Percentiles rank a stretch among this genome's conserved stretches.
phyloP scores from a whole-genome alignment of 306 rosid genomes.

The Canavalia ensiformis region DNA sequence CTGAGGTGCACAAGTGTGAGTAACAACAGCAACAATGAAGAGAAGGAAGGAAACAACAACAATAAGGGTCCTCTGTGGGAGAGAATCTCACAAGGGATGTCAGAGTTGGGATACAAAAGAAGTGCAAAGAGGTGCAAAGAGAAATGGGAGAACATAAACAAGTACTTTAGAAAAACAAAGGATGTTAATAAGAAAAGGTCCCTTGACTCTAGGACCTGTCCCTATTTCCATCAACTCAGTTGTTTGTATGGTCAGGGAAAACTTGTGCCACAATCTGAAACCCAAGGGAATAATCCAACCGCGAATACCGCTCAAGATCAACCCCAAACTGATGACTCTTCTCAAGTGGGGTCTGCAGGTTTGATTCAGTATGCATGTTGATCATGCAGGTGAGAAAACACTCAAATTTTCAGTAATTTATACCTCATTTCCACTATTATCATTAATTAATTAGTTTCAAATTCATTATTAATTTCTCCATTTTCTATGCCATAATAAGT shows the following conservation, averaged over 20 bases:
- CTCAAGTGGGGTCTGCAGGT: conserved; percentile 36
- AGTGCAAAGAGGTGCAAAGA: conserved; percentile 93
- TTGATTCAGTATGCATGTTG: conserved; percentile 37
- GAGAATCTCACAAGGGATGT: conserved; percentile 90
- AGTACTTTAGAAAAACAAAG: conserved; percentile 89
- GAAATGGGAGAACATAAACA: conserved; percentile 95
- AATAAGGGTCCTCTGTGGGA: conserved; percentile 81
- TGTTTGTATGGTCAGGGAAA: conserved; percentile 69
- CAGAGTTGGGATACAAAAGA: conserved; percentile 77
- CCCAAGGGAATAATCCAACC: conserved; percentile 28
- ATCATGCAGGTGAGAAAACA: conserved; percentile 49
- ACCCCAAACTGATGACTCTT: conserved; percentile 28
- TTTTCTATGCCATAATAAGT: conserved; percentile 20
- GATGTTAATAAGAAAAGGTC: conserved; percentile 80
- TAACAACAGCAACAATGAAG: conserved; percentile 44
- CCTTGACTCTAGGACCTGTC: conserved; percentile 86
- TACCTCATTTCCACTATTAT: conserved; percentile 15
- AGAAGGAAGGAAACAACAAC: conserved; percentile 43
- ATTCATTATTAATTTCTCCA: conserved; percentile 41
- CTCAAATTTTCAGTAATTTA: neutral
- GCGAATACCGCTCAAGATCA: conserved; percentile 24
- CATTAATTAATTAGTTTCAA: conserved; percentile 44
- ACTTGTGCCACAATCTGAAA: conserved; percentile 37
- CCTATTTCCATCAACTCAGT: conserved; percentile 78
- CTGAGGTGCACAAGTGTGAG: conserved; percentile 62